Conservation (phyloP, 148 eudicot species). For the Camellia lanceoleosa region DNA sequence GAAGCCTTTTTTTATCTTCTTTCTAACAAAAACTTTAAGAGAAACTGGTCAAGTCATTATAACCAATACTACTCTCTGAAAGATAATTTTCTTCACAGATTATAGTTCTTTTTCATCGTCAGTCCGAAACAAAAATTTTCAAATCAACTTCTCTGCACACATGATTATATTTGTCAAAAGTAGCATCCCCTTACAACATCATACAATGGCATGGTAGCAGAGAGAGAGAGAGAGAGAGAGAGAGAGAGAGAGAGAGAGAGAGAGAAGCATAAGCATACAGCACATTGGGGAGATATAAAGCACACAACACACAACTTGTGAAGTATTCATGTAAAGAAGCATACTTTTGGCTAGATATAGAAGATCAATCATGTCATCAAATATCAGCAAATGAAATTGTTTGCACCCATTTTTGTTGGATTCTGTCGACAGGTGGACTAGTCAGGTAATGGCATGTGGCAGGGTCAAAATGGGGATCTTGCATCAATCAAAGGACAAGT, state of each 20-base stretch:
- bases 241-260: not conserved
- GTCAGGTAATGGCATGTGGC: too few species aligned
- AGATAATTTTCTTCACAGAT: too few species aligned
- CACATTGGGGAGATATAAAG: not conserved
- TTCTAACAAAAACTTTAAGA: not conserved
- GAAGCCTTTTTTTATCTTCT: not conserved
- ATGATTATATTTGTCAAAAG: not conserved
- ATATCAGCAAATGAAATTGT: not conserved
- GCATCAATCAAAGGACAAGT: too few species aligned
- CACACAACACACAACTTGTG: not conserved
- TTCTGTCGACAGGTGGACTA: too few species aligned
- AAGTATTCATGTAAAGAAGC: not conserved
- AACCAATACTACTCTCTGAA: not conserved
- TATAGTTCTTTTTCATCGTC: not conserved
- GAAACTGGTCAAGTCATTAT: not conserved
- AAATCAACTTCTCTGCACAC: not conserved
- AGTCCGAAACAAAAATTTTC: not conserved
- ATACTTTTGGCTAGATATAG: not conserved
- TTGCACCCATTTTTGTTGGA: too few species aligned
- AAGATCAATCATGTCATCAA: conserved; percentile 3
- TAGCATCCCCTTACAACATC: not conserved
- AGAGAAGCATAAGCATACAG: not conserved
- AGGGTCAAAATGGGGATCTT: too few species aligned
- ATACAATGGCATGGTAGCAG: not conserved
- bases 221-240: not conserved